phyloP scores from a whole-genome alignment of 2,329 filamentous ascomycete species.

The Monilinia polystroma region DNA sequence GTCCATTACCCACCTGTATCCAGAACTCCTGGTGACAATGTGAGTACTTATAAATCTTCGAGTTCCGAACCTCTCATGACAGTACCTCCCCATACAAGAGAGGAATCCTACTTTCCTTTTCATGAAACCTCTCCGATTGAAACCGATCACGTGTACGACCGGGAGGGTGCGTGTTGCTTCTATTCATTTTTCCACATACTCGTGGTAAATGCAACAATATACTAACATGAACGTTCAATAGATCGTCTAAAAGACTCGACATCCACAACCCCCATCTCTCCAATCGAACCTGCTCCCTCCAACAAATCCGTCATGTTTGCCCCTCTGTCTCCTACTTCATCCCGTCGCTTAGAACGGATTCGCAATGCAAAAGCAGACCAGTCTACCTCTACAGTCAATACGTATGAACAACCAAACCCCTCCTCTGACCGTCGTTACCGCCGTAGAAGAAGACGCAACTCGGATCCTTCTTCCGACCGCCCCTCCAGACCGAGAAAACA shows the following conservation, averaged over 20 bases:
- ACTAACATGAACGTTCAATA: background rate
- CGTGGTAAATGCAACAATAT: background rate
- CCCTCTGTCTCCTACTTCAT: constrained; percentile 38
- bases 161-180: constrained; percentile 27
- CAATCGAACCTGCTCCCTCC: constrained; percentile 11
- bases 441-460: constrained; percentile 32
- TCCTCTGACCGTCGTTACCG: constrained; percentile 23
- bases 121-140: constrained; percentile 33
- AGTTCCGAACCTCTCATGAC: constrained; percentile 25
- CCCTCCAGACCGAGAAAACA: constrained; percentile 31
- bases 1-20: constrained; percentile 30
- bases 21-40: constrained; percentile 37
- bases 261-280: background rate
- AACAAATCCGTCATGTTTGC: constrained; percentile 40
- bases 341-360: constrained; percentile 25
- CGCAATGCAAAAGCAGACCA: constrained; percentile 16
- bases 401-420: constrained; percentile 21
- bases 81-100: constrained; percentile 23
- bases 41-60: constrained; percentile 38
- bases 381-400: constrained; percentile 16
- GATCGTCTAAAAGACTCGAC: constrained; percentile 17
- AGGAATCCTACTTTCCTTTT: constrained; percentile 33
- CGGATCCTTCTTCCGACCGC: constrained; percentile 38
- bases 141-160: constrained; percentile 32
- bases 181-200: constrained; percentile 14